These are phyloP conservation scores for Cryptococcus deneoformans DNA, from an alignment of 1,284 basidiomycete species.

Conservation along the genomic window DNA sequence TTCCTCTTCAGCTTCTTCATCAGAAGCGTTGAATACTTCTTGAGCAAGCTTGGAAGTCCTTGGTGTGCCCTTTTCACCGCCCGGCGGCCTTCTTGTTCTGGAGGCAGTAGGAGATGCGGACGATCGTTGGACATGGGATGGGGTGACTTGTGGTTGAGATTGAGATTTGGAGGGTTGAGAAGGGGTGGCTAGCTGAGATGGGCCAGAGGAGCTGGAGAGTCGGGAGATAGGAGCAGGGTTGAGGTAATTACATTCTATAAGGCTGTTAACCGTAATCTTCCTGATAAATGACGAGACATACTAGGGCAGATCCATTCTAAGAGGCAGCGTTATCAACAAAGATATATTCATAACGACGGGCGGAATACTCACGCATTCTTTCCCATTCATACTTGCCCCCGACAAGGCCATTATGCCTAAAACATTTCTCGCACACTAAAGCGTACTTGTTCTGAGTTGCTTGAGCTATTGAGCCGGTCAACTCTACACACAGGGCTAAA, in stretches of 20 bases:
- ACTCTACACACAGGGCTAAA: background rate
- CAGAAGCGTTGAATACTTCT: conserved; percentile 34
- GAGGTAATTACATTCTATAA: conserved; percentile 42
- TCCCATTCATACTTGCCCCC: conserved; percentile 80
- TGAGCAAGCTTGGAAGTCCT: conserved; percentile 33
- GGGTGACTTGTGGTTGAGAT: conserved; percentile 2
- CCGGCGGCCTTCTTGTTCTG: conserved; percentile 6
- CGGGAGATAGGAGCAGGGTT: conserved; percentile 40
- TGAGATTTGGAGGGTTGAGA: background rate
- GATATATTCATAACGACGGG: background rate
- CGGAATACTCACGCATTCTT: conserved; percentile 71
- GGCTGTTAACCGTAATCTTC: conserved; percentile 4
- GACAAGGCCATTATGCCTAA: conserved; percentile 90
- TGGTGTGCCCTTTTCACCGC: conserved; percentile 30
- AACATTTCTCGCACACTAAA: conserved; percentile 90
- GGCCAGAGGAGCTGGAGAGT: background rate
- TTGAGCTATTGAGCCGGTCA: conserved; percentile 28
- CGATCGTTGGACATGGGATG: conserved; percentile 4
- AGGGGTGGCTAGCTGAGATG: background rate
- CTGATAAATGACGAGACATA: conserved; percentile 4
- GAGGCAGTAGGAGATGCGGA: conserved; percentile 3
- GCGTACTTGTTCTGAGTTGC: conserved; percentile 67
- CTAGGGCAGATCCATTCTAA: conserved; percentile 49
- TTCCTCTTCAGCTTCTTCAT: conserved; percentile 20
- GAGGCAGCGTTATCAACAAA: conserved; percentile 3